Base-by-base conservation (phyloP, 2,329 filamentous ascomycete species). In the Epichloe festucae region DNA sequence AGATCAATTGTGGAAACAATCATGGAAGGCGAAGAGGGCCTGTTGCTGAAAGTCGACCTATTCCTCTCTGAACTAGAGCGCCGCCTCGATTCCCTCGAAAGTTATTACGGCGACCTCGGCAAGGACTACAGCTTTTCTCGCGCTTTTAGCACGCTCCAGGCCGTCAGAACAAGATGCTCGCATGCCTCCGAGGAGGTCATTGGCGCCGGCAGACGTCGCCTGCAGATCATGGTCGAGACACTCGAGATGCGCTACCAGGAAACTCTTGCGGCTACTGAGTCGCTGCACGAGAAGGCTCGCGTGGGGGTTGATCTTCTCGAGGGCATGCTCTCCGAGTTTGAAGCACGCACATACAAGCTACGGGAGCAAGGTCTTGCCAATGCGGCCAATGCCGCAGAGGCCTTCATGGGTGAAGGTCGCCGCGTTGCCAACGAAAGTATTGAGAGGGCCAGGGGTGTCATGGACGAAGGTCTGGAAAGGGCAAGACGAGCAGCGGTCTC, bases 171-270 rank as follows among this genome's bases (percentile, higher is more conserved):
- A 58, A 82, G 89, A 60, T 98, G 93, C 68, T 89, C 88, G 40
- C 82, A 90, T 57, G 89, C 91, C 19, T 94, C 90, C 1, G 91
- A 89, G 55, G 91, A 93, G 63, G 79, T 96, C 46, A 81, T 97
- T 58, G 93, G 89, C 52, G 87, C 87, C 39, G 90, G 93, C 21
- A 84, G 87, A 49, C 81, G 88, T 57, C 80, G 89, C 54, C 82
- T 94, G 54, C 86, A 88, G 57, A 81, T 97, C 53, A 84, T 97
- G 72, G 89, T 98, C 36, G 91, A 97, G 60, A 95, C 89, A 0
- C 73, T 98, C 14, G 93, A 98, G 67, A 77, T 78, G 31, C 79
- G 87, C 56, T 98, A 96, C 68, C 84, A 94, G 56, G 87, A 93
- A 59, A 89, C 87, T 1, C 70, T 98, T 56, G 84, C 79, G 15